Conservation (phyloP, 164 flowering plant genomes). For the Pachysandra terminalis region DNA sequence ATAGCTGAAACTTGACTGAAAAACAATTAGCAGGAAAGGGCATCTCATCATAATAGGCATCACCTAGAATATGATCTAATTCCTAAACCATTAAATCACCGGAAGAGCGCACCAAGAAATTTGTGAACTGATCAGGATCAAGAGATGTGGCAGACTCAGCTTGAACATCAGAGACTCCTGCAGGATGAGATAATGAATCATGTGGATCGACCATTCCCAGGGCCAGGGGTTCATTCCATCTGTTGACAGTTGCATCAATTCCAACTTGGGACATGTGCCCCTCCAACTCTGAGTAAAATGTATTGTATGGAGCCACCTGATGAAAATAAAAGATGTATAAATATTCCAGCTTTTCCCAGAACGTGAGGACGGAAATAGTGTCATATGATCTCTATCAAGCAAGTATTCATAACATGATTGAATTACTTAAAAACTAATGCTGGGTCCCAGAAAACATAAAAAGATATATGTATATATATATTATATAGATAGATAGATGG, state of each 20-base stretch:
- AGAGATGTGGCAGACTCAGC: constrained; percentile 78
- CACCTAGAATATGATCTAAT: not conserved
- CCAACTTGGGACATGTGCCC: constrained; percentile 89
- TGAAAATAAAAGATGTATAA: not conserved
- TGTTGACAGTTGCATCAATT: constrained; percentile 59
- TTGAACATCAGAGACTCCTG: constrained; percentile 91
- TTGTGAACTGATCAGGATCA: constrained; percentile 84
- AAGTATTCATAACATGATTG: constrained; percentile 1
- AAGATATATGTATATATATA: too few relatives aligned
- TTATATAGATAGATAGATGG: too few relatives aligned
- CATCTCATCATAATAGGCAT: not conserved
- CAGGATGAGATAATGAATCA: constrained; percentile 97
- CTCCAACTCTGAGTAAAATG: constrained; percentile 83
- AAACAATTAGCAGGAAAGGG: not conserved
- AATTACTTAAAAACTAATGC: not conserved
- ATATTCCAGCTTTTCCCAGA: not conserved
- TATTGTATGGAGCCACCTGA: constrained; percentile 97
- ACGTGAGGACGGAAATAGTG: not conserved
- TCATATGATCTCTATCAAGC: not conserved
- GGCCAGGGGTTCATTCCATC: constrained; percentile 83
- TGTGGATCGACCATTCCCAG: constrained; percentile 94
- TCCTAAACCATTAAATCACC: not conserved
- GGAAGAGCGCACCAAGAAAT: constrained; percentile 61
- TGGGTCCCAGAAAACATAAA: not conserved
- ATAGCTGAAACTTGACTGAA: constrained; percentile 1